Percentiles rank a stretch among this genome's conserved stretches.
phyloP scores from a whole-genome alignment of 1,284 basidiomycete species.

The Apiotrichum veenhuisii region DNA sequence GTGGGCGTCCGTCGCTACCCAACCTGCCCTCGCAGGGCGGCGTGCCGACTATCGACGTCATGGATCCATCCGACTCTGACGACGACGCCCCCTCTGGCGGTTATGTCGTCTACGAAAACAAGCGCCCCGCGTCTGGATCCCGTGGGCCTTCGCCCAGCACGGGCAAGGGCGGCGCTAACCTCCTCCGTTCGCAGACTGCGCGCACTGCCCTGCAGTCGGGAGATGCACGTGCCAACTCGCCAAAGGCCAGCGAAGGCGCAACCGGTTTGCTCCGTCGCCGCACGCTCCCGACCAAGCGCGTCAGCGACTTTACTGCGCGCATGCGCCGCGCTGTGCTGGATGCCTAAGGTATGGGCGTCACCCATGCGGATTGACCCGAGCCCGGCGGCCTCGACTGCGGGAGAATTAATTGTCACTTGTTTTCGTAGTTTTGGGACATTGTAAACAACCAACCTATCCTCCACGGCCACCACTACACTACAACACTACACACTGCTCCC shows the following conservation, averaged over 20 bases:
- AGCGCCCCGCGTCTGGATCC: background rate
- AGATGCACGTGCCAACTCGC: slow-evolving; percentile 12
- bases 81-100: slow-evolving; percentile 47
- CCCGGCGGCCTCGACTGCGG: too few species aligned
- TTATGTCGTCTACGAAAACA: slow-evolving; percentile 27
- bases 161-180: background rate
- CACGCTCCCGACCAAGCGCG: slow-evolving; percentile 19
- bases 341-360: background rate
- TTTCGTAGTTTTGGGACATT: background rate
- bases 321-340: slow-evolving; percentile 5
- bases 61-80: slow-evolving; percentile 48
- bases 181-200: background rate
- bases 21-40: slow-evolving; percentile 5
- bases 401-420: too few species aligned
- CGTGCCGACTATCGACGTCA: slow-evolving; percentile 23
- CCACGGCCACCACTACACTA: background rate
- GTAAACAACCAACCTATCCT: background rate
- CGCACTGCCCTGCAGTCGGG: slow-evolving; percentile 7
- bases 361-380: too few species aligned
- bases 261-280: slow-evolving; percentile 12
- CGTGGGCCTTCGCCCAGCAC: background rate
- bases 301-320: slow-evolving; percentile 6
- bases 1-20: slow-evolving; percentile 1
- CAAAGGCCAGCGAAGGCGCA: slow-evolving; percentile 6
- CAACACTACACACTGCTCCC: too few species aligned